A percentile compares a stretch with the other conserved stretches of the same genome.
Evolutionary conservation across 176 grass and related monocot species (phyloP).

Genomic region (Ensete ventricosum): DNA sequence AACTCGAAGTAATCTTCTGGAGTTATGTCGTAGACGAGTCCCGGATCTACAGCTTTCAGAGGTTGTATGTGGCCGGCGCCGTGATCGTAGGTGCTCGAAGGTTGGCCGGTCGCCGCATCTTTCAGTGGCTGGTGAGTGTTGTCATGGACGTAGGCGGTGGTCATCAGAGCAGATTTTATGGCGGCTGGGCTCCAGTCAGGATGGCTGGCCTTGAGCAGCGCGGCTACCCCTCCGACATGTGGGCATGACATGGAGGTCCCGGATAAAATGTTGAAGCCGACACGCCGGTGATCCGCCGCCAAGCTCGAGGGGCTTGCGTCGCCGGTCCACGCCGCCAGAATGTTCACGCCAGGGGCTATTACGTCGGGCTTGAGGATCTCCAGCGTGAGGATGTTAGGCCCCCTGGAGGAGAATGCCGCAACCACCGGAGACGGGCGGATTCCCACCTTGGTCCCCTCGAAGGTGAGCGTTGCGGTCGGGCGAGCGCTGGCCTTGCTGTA

Average conservation of each 20-base stretch:
- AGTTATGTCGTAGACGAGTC: conserved; percentile 69
- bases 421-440: conserved; percentile 88
- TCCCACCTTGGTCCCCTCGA: conserved; percentile 73
- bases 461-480: conserved; percentile 66
- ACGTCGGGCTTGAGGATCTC: conserved; percentile 93
- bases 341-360: conserved; percentile 79
- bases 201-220: conserved; percentile 81
- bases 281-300: conserved; percentile 53
- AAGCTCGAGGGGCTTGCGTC: conserved; percentile 76
- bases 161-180: conserved; percentile 94
- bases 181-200: conserved; percentile 86
- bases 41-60: conserved; percentile 56
- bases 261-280: conserved; percentile 91
- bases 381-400: conserved; percentile 74
- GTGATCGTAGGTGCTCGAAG: conserved; percentile 71
- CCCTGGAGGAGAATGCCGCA: conserved; percentile 84
- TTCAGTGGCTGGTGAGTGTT: conserved; percentile 52
- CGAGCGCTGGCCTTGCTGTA: conserved; percentile 37
- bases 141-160: conserved; percentile 92
- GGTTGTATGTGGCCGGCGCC: conserved; percentile 92
- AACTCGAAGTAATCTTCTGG: conserved; percentile 74
- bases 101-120: conserved; percentile 66
- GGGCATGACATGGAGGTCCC: conserved; percentile 99
- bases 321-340: conserved; percentile 88
- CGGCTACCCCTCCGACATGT: conserved; percentile 86